Evolutionary conservation across 768 basidiomycete genomes (phyloP).

Genomic region (Dendrothele bispora): DNA sequence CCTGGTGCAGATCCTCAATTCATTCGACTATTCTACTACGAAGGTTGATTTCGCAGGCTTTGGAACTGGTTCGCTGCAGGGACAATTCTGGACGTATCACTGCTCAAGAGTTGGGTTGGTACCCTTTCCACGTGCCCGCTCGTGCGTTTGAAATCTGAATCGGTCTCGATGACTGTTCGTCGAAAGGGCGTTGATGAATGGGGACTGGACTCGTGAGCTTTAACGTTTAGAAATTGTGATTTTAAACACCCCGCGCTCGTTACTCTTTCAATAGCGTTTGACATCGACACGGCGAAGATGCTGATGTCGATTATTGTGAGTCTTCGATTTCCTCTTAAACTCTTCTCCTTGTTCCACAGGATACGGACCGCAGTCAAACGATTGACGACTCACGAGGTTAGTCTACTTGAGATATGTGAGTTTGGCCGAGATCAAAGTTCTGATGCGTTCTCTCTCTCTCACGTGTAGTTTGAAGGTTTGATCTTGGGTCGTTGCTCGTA

Average conservation of each 20-base stretch:
- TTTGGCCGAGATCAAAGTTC: too few relatives aligned
- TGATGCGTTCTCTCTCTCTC: slow-evolving; percentile 10
- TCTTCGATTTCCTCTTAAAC: slow-evolving; percentile 4
- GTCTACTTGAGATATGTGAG: too few relatives aligned
- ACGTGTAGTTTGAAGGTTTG: slow-evolving; percentile 62
- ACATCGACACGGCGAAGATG: slow-evolving; percentile 84
- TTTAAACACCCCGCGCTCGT: neutral
- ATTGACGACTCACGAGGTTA: slow-evolving; percentile 78
- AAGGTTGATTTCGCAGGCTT: slow-evolving; percentile 40
- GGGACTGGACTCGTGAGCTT: slow-evolving; percentile 79
- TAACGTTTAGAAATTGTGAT: neutral
- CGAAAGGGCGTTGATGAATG: slow-evolving; percentile 51
- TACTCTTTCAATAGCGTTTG: slow-evolving; percentile 54
- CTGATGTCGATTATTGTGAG: slow-evolving; percentile 81
- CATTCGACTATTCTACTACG: neutral
- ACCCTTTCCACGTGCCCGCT: neutral
- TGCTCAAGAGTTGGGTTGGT: slow-evolving; percentile 67
- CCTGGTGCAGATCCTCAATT: slow-evolving; percentile 69
- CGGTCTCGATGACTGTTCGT: neutral
- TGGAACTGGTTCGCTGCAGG: slow-evolving; percentile 71
- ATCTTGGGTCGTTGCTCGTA: slow-evolving; percentile 66
- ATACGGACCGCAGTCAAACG: slow-evolving; percentile 73
- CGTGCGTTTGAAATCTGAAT: neutral
- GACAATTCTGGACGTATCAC: slow-evolving; percentile 70
- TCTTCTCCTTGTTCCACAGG: slow-evolving; percentile 29